Base-by-base conservation (phyloP, 2,329 filamentous ascomycete species). In the Massarina eburnea region DNA sequence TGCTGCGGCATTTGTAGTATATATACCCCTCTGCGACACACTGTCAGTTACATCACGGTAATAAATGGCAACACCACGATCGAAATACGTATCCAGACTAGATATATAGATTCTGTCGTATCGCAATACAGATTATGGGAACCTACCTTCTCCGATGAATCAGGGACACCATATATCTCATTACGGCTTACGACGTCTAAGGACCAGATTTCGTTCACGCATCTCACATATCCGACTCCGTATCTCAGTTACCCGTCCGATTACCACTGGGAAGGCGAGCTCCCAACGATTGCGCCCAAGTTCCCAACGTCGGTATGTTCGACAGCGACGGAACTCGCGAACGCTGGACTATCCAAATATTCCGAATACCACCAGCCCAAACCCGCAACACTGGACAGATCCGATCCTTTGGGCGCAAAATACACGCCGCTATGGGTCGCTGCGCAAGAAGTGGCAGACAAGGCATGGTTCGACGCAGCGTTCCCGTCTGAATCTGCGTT, bases 401-500 rank as follows among this genome's bases (percentile, higher is more conserved):
- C 33, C 3, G 52, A 59, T 35, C 41, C 47, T 3, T 39, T 33
- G n/a, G 56, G 56, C 5, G 33, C 21, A 24, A 38, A 41, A 1
- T 36, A 49, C 32, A 34, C 37, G 9, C 54, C 52, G 5, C 10
- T 59, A 9, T 54, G 49, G 46, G 40, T 51, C 5, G 30, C 56
- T 10, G 24, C 52, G 20, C 42, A 45, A 42, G 49, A 54, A 2
- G 18, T 49, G 17, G 52, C 54, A 8, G 52, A 57, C 32, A 46
- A 43, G 15, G 10, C 10, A 8, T 57, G 50, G 44, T 59, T 59
- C 42, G 32, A 54, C 15, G 32, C 22, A 8, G 45, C 38, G 2
- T 59, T 59, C 29, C 52, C 56, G 2, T 49, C 48, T 1, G 49
- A 52, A 37, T 48, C 54, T 8, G 56, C 56, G 7, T 59, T 55